Evolutionary conservation across 805 yeast species (phyloP), one percentile per base, ranked within the genome.

Genomic region (Candida hungchunana): DNA sequence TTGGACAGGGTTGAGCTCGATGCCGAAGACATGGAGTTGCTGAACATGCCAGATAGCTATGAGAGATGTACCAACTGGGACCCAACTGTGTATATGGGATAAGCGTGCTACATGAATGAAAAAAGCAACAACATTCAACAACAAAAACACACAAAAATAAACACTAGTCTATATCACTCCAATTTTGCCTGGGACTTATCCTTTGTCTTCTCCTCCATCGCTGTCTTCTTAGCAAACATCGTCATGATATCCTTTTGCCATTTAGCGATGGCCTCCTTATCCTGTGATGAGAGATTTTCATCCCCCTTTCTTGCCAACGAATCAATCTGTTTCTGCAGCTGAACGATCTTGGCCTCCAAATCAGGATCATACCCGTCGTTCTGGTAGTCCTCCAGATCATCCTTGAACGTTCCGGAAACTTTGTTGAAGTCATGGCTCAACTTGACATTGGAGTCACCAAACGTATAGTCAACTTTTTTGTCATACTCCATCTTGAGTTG

Each of bases 1-100:
- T 70, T 65, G 50, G 67, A 67, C 21, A 76, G 29, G 7, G 47
- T 79, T 43, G 63, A 62, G 32, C 50, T 75, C 20, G 54, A 63
- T 4, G 59, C 55, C 5, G 66, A 60, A 16, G 77, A 75, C 31
- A 56, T 67, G 39, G 45, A 53, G 14, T 34, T 41, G 14, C 42
- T 75, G 33, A 71, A 69, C 35, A 72, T 69, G 38, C 79, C 79
- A 0, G 53, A 64, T 5, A 29, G 32, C 71, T 71, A 4, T 73
- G 78, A 45, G 82, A 79, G 41, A 82, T 82, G 10, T 76, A 15
- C 82, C 2, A 82, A 77, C 48, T 79, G 85, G 85, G 85, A 79
- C 29, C 48, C 46, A 31, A 42, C 43, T n/a, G 25, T 25, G n/a
- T n/a, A n/a, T n/a, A n/a, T n/a, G n/a, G n/a, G n/a, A n/a, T n/a